Conservation (phyloP, 805 yeast species). For the Candida insectorum region DNA sequence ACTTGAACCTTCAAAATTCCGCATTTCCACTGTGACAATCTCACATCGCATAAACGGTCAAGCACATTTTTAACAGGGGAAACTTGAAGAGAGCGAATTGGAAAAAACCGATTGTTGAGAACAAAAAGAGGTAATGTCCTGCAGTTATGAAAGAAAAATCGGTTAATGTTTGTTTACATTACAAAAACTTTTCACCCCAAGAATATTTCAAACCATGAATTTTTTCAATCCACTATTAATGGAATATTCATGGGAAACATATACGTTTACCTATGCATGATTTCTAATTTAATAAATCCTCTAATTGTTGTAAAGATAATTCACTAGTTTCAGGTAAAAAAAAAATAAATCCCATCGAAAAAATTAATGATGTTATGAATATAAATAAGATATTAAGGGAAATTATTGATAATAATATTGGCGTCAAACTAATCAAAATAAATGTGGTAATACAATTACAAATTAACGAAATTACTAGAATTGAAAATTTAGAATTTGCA, state of each 20-base stretch:
- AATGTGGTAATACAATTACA: conserved; percentile 10
- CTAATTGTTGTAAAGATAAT: conserved; percentile 3
- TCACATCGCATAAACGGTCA: no score
- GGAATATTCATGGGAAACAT: no score
- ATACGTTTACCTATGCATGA: no score
- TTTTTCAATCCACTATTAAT: no score
- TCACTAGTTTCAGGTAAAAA: conserved; percentile 12
- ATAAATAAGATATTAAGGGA: conserved; percentile 4
- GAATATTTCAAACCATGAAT: not conserved
- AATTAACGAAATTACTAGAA: conserved; percentile 10
- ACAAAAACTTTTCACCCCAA: not conserved
- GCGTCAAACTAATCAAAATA: conserved; percentile 8
- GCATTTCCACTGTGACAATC: no score
- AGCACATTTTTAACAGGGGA: no score
- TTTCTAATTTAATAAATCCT: conserved; percentile 5
- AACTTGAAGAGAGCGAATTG: no score
- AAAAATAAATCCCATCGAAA: conserved; percentile 3
- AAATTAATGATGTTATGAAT: conserved; percentile 6
- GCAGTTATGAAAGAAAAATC: no score
- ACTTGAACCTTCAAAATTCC: no score
- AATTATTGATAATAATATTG: conserved; percentile 2
- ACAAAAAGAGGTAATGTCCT: no score
- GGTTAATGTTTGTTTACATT: no score
- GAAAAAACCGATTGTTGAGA: no score
- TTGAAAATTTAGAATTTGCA: conserved; percentile 19